These are phyloP conservation scores for Fusarium nelsonii DNA, from an alignment of 2,329 filamentous ascomycete genomes.

Conservation along the genomic window DNA sequence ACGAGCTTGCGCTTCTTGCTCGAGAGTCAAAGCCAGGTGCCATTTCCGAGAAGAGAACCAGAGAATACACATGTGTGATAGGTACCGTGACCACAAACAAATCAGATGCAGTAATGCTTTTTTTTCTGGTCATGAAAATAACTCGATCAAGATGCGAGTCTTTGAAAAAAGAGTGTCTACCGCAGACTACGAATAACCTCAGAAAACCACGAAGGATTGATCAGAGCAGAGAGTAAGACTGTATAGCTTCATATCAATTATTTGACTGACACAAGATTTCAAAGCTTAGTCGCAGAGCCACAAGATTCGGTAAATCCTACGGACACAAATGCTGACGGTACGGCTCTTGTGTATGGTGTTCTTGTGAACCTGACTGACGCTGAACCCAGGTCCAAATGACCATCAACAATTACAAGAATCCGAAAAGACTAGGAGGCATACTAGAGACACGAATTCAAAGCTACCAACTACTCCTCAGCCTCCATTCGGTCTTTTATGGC, in stretches of 20 bases:
- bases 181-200: conserved; percentile 48
- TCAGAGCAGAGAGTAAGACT: conserved; percentile 43
- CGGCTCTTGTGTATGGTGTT: not conserved
- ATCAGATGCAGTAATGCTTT: too few species aligned
- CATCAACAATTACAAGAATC: not conserved
- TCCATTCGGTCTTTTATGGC: conserved; percentile 56
- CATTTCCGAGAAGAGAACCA: conserved; percentile 45
- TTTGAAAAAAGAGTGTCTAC: conserved; percentile 47
- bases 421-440: not conserved
- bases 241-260: not conserved
- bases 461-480: conserved; percentile 6
- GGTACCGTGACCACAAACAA: conserved; percentile 31
- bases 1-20: conserved; percentile 50
- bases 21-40: conserved; percentile 48
- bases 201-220: conserved; percentile 51
- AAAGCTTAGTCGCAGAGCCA: not conserved
- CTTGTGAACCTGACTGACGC: not conserved
- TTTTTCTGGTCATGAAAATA: not conserved
- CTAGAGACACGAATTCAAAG: not conserved
- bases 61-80: conserved; percentile 46
- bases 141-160: conserved; percentile 43
- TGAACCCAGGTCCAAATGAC: not conserved
- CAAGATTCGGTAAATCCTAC: not conserved
- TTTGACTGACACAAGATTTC: not conserved
- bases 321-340: not conserved